Percentiles rank a stretch among this genome's conserved stretches.
phyloP scores from a whole-genome alignment of 192 early-diverging fungal species.

The Podila epigama region DNA sequence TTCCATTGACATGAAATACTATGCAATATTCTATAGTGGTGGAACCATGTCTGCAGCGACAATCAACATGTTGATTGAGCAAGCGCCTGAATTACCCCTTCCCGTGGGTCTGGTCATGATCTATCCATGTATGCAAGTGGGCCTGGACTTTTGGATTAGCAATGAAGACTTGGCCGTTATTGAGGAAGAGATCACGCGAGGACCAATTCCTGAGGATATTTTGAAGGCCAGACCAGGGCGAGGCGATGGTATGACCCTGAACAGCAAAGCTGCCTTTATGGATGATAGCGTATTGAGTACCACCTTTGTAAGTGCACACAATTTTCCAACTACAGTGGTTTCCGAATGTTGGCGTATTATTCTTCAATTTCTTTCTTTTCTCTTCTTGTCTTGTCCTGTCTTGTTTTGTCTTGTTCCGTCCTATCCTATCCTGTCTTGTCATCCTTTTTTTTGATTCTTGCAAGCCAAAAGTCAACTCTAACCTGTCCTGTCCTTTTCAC shows the following conservation, averaged over 20 bases:
- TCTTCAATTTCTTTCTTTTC: too few relatives aligned
- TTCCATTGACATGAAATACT: background rate
- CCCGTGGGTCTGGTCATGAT: slow-evolving; percentile 84
- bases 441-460: background rate
- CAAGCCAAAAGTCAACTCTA: too few relatives aligned
- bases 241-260: slow-evolving; percentile 71
- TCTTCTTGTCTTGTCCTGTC: too few relatives aligned
- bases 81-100: slow-evolving; percentile 53
- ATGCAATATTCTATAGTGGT: slow-evolving; percentile 60
- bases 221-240: slow-evolving; percentile 30
- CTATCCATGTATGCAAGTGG: slow-evolving; percentile 92
- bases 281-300: slow-evolving; percentile 87
- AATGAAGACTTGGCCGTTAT: slow-evolving; percentile 46
- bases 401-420: too few relatives aligned
- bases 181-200: slow-evolving; percentile 38
- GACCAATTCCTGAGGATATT: slow-evolving; percentile 25
- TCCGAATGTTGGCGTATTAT: too few relatives aligned
- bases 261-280: slow-evolving; percentile 81
- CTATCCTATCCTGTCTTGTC: too few relatives aligned
- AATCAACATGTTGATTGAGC: slow-evolving; percentile 81
- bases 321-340: too few relatives aligned
- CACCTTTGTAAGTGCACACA: slow-evolving; percentile 68
- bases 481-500: slow-evolving; percentile 2
- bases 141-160: slow-evolving; percentile 92
- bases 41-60: slow-evolving; percentile 85